A percentile compares a stretch with the other conserved stretches of the same genome.
Conservation (phyloP, 805 yeast genomes). For the Metschnikowia lochheadii region DNA sequence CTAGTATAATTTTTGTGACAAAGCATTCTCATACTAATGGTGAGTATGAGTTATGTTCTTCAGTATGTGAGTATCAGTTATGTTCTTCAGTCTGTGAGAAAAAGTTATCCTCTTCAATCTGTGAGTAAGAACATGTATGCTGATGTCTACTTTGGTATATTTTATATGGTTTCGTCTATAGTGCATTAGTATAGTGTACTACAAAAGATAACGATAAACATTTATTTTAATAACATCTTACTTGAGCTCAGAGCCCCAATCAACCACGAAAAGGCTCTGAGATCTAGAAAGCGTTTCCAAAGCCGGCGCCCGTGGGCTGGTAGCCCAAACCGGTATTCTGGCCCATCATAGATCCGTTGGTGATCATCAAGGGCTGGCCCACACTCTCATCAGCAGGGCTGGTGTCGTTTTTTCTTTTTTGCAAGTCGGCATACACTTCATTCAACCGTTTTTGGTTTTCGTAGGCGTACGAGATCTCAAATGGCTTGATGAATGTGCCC, state of each 20-base stretch:
- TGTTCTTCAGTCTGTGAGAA: no score
- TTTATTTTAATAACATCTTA: not conserved
- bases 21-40: no score
- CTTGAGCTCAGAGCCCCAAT: constrained; percentile 6
- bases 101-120: no score
- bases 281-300: constrained; percentile 48
- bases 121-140: no score
- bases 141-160: no score
- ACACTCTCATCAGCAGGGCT: constrained; percentile 45
- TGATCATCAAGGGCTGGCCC: constrained; percentile 74
- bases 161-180: no score
- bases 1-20: no score
- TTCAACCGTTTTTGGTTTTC: constrained; percentile 69
- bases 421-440: constrained; percentile 65
- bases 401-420: constrained; percentile 60
- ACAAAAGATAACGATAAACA: no score
- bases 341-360: constrained; percentile 59
- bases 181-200: no score
- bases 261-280: constrained; percentile 14
- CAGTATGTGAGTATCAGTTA: no score
- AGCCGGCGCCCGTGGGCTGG: constrained; percentile 70
- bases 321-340: constrained; percentile 50
- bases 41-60: no score
- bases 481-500: constrained; percentile 85
- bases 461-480: constrained; percentile 75